Base-by-base conservation (phyloP, 106 monocot genomes). In the Iris macrosiphon region DNA sequence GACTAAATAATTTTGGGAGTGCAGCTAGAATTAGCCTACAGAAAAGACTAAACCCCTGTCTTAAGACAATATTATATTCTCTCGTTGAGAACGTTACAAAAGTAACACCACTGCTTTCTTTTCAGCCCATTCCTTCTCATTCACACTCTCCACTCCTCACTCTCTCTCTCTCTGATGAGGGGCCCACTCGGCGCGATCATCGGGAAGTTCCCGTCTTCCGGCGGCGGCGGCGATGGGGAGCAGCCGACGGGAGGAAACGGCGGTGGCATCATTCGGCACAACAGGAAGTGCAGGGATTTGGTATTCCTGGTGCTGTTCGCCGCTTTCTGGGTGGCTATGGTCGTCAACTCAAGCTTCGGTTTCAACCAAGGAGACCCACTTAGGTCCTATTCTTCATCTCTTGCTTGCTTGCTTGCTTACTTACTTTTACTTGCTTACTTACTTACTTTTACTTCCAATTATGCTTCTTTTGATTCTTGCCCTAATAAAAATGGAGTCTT, bases 301-400 rank as follows among this genome's bases (percentile, higher is more conserved):
- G 79, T 72, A 27, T 83, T 83, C 55, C 82, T 88, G 45, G 40
- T 79, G 35, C 20, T 88, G 39, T 83, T 88, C 62, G 49, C 67
- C 37, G 79, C 83, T 2, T 83, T 88, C 72, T 88, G 88, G 88
- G 76, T 88, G 19, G 88, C 88, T 31, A 88, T 88, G 88, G 79
- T 88, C 60, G 79, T 83, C 39, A 88, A 83, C 52, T 88, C 88
- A 30, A 88, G 88, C 72, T 79, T 88, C 69, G 88, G 76, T 2
- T 88, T 88, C 69, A 79, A 88, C 75, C 79, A 83, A 19, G 88
- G 88, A 13, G 79, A 83, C 69, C 88, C 88, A 0, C 79, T 88
- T 42, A 79, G 88, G 88, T 82, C n/a, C n/a, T n/a, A n/a, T n/a
- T n/a, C n/a, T 23, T 32, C 18, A 17, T 22, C 18, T 33, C 55